A percentile compares a stretch with the other conserved stretches of the same genome.
phyloP scores from a whole-genome alignment of 192 early-diverging fungal species.

The Coemansia sp. region DNA sequence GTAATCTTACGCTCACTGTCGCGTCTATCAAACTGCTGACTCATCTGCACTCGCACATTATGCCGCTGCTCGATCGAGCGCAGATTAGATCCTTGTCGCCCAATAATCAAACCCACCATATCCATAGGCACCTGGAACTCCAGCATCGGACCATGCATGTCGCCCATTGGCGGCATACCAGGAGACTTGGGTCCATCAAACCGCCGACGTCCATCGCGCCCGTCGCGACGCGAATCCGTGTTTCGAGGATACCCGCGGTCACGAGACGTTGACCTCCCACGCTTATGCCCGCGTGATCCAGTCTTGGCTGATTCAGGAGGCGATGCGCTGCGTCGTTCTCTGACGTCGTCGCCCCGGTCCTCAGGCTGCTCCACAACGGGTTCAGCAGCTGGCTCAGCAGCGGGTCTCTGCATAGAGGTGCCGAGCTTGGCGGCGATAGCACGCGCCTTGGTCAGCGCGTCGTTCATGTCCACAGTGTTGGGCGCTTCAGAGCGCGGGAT shows the following conservation, averaged over 20 bases:
- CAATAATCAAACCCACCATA: constrained; percentile 81
- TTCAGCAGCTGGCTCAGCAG: constrained; percentile 3
- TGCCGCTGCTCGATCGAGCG: constrained; percentile 72
- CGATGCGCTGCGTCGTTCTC: constrained; percentile 42
- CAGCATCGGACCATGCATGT: constrained; percentile 8
- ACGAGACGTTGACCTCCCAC: constrained; percentile 15
- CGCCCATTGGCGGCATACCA: neutral
- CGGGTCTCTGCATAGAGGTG: constrained; percentile 8
- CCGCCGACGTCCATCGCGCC: constrained; percentile 18
- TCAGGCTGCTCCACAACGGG: neutral
- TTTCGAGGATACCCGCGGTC: neutral
- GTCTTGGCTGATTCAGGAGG: constrained; percentile 4
- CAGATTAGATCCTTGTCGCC: constrained; percentile 74
- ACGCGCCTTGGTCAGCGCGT: constrained; percentile 72
- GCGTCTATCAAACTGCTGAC: constrained; percentile 39
- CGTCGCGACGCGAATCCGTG: neutral
- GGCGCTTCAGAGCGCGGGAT: constrained; percentile 5
- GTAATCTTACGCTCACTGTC: constrained; percentile 36
- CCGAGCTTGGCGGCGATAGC: constrained; percentile 74
- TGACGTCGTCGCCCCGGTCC: neutral
- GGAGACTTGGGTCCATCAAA: neutral
- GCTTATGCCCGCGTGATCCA: constrained; percentile 22
- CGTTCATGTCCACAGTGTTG: constrained; percentile 57
- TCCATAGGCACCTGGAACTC: constrained; percentile 63
- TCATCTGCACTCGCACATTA: constrained; percentile 74